Conservation (phyloP, 768 basidiomycete genomes). For the Russula sp. region DNA sequence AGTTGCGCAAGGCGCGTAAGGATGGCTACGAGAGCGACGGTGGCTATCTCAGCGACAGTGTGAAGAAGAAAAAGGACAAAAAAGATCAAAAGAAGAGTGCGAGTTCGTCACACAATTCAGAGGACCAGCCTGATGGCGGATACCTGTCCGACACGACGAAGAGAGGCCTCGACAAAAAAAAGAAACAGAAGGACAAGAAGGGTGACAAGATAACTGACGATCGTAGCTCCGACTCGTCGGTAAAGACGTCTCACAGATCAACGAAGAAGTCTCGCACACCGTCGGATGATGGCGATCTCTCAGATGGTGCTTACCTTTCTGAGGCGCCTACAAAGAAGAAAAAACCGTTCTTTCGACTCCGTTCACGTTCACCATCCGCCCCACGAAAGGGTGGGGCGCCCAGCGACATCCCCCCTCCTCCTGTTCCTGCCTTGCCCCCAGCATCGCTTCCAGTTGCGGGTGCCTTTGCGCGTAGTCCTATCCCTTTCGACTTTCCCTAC, state of each 20-base stretch:
- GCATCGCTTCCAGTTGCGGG: conserved; percentile 7
- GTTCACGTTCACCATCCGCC: conserved; percentile 14
- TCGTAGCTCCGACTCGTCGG: conserved; percentile 1
- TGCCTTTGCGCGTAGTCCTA: conserved; percentile 5
- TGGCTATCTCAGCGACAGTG: conserved; percentile 27
- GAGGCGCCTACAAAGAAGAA: conserved; percentile 31
- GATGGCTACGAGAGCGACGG: conserved; percentile 31
- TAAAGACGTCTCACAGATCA: conserved; percentile 1
- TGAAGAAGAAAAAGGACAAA: conserved; percentile 29
- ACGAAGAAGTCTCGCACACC: conserved; percentile 22
- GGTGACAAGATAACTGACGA: conserved; percentile 17
- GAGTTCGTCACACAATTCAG: conserved; percentile 22
- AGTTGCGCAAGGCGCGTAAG: conserved; percentile 27
- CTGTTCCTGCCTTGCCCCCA: conserved; percentile 18
- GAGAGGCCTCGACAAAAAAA: conserved; percentile 19
- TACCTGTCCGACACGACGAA: conserved; percentile 24
- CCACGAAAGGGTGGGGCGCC: conserved; percentile 7
- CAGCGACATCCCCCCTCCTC: conserved; percentile 1
- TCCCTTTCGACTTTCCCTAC: background rate
- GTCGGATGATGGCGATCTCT: conserved; percentile 26
- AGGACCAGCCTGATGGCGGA: conserved; percentile 33
- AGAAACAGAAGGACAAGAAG: conserved; percentile 20
- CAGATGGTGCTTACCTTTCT: conserved; percentile 31
- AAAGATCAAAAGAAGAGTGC: conserved; percentile 26
- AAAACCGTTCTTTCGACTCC: conserved; percentile 25